These are phyloP conservation scores for Trametes sanguinea DNA, from an alignment of 768 basidiomycete species.

Conservation along the genomic window DNA sequence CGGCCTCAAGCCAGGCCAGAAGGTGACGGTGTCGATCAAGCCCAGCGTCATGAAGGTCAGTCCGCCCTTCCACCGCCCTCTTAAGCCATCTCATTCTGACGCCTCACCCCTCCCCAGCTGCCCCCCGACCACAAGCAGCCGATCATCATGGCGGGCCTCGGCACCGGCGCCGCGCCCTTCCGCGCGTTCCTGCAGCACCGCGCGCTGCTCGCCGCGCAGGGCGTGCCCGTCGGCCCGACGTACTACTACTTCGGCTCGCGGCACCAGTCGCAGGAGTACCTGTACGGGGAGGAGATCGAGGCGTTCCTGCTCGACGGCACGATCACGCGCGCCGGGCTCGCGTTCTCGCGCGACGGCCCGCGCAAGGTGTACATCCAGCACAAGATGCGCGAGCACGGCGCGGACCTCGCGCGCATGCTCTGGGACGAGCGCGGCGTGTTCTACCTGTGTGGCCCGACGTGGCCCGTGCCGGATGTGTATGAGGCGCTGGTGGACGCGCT, in stretches of 20 bases:
- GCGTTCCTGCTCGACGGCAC: slow-evolving; percentile 84
- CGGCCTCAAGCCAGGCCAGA: slow-evolving; percentile 78
- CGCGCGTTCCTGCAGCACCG: slow-evolving; percentile 98
- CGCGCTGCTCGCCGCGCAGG: slow-evolving; percentile 75
- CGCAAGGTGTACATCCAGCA: slow-evolving; percentile 99
- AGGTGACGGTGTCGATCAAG: slow-evolving; percentile 97
- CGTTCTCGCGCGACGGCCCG: slow-evolving; percentile 92
- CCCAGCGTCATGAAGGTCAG: slow-evolving; percentile 97
- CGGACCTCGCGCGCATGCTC: slow-evolving; percentile 72
- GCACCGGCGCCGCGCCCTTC: slow-evolving; percentile 98
- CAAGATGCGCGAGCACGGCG: slow-evolving; percentile 93
- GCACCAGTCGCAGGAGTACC: slow-evolving; percentile 92
- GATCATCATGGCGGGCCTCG: slow-evolving; percentile 97
- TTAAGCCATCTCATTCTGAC: slow-evolving; percentile 8
- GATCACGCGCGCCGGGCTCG: slow-evolving; percentile 88
- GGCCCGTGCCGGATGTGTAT: slow-evolving; percentile 99
- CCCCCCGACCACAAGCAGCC: slow-evolving; percentile 85
- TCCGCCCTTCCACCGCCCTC: background rate
- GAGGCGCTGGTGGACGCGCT: slow-evolving; percentile 87
- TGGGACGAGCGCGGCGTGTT: slow-evolving; percentile 78
- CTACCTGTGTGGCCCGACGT: slow-evolving; percentile 97
- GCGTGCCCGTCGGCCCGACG: slow-evolving; percentile 82
- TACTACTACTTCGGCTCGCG: slow-evolving; percentile 99
- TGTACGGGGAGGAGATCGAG: slow-evolving; percentile 96
- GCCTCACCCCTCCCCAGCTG: slow-evolving; percentile 47